A percentile compares a stretch with the other conserved stretches of the same genome.
Evolutionary conservation across 2,329 filamentous ascomycete genomes (phyloP).

Genomic region (Cladophialophora carrionii): DNA sequence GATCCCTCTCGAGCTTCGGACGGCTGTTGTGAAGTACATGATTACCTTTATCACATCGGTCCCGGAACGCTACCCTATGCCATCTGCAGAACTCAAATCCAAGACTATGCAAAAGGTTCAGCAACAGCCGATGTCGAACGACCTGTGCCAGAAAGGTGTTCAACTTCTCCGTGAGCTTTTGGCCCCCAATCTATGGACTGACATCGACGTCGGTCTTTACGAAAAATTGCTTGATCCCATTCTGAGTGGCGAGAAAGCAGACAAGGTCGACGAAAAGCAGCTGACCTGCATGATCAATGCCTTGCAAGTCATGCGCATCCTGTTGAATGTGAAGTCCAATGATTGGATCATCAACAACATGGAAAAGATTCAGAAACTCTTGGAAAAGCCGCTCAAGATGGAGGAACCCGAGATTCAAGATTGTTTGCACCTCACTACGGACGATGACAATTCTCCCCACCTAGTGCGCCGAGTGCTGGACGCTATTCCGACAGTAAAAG

Average conservation of each 20-base stretch:
- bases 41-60: slow-evolving; percentile 92
- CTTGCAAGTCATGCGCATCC: slow-evolving; percentile 85
- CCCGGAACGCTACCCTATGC: slow-evolving; percentile 79
- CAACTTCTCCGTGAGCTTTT: slow-evolving; percentile 80
- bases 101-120: slow-evolving; percentile 50
- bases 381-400: slow-evolving; percentile 85
- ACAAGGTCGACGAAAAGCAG: slow-evolving; percentile 81
- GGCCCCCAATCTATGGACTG: slow-evolving; percentile 85
- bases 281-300: slow-evolving; percentile 75
- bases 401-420: slow-evolving; percentile 94
- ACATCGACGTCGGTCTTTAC: slow-evolving; percentile 88
- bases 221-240: slow-evolving; percentile 87
- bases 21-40: slow-evolving; percentile 89
- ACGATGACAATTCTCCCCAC: slow-evolving; percentile 72
- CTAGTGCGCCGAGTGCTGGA: slow-evolving; percentile 65
- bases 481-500: slow-evolving; percentile 81
- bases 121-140: slow-evolving; percentile 63
- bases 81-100: slow-evolving; percentile 56
- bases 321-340: slow-evolving; percentile 83
- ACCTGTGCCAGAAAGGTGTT: slow-evolving; percentile 85
- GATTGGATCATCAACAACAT: slow-evolving; percentile 87
- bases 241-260: slow-evolving; percentile 78
- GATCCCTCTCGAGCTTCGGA: slow-evolving; percentile 68
- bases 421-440: slow-evolving; percentile 74
- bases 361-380: slow-evolving; percentile 76